A percentile compares a stretch with the other conserved stretches of the same genome.
Conservation (phyloP, 345 rosid genomes). For the Citrus sinensis region DVS_A1.0 CM039161.1:6521001-6521500, state of each 20-base stretch:
- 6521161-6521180: not conserved
- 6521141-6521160: not conserved
- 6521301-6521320: not conserved
- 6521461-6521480: conserved; percentile 47
- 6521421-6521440: conserved; percentile 37
- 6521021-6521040: conserved; percentile 60
- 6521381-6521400: conserved; percentile 44
- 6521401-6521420: conserved; percentile 50
- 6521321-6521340: not conserved
- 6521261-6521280: not conserved
- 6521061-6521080: conserved; percentile 50
- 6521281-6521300: not conserved
- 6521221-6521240: not conserved
- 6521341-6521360: not conserved
- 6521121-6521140: not conserved
- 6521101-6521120: not conserved
- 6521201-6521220: not conserved
- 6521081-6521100: not conserved
- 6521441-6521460: conserved; percentile 56
- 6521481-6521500: conserved; percentile 65
- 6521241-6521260: not conserved
- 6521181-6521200: not conserved
- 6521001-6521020: conserved; percentile 46
- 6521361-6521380: not conserved
- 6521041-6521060: conserved; percentile 60